Conservation (phyloP, 2,329 filamentous ascomycete species). For the Cordyceps militaris region DNA sequence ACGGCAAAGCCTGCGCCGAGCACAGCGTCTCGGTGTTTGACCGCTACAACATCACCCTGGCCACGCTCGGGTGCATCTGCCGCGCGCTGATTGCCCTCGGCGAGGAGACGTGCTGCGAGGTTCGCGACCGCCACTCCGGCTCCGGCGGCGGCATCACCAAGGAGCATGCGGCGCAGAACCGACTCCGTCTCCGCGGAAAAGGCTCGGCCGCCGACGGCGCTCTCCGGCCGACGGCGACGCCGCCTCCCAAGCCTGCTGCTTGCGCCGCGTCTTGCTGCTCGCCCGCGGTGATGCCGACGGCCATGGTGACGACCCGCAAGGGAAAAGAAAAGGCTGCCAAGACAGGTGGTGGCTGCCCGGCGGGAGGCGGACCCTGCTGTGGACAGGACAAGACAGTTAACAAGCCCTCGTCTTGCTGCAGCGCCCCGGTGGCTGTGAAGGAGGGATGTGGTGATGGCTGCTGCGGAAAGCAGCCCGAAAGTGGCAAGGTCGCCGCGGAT, state of each 20-base stretch:
- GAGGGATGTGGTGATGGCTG: neutral
- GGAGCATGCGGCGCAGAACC: conserved; percentile 13
- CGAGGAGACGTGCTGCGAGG: conserved; percentile 42
- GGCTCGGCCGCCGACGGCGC: conserved; percentile 13
- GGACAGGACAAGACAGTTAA: neutral
- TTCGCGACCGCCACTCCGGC: conserved; percentile 15
- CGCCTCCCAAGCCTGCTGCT: neutral
- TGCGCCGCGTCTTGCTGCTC: neutral
- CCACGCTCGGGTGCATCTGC: conserved; percentile 47
- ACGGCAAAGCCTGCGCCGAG: conserved; percentile 29
- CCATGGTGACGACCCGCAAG: neutral
- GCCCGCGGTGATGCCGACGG: neutral
- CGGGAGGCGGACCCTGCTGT: neutral
- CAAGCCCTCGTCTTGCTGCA: neutral
- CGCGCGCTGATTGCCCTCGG: conserved; percentile 44
- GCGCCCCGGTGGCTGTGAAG: neutral
- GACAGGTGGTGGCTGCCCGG: neutral
- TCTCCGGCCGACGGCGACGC: neutral
- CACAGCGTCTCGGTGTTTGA: conserved; percentile 30
- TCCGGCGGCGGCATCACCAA: conserved; percentile 17
- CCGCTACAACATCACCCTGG: conserved; percentile 36
- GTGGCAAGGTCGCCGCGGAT: neutral
- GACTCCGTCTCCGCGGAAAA: conserved; percentile 13
- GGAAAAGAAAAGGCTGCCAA: neutral
- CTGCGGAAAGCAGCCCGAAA: neutral